Conservation (phyloP, 1,284 basidiomycete genomes). For the Ceratobasidium sp. region DNA sequence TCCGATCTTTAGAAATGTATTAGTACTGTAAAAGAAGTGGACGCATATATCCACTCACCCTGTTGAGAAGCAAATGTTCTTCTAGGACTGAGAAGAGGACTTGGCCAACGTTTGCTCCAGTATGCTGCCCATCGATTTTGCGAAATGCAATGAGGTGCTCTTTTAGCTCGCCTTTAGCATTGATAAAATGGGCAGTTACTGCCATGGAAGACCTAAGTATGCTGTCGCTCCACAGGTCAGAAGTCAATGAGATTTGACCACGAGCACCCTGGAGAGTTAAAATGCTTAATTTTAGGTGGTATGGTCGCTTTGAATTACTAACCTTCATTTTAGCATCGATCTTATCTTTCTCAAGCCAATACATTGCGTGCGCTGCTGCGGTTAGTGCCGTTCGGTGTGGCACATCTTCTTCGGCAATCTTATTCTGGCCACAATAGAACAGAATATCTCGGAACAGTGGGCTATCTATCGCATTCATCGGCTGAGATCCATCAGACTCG, state of each 20-base stretch:
- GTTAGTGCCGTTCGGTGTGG: conserved; percentile 29
- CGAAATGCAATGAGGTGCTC: conserved; percentile 30
- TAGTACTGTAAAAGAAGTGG: too few relatives aligned
- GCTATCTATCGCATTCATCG: too few relatives aligned
- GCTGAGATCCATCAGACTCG: too few relatives aligned
- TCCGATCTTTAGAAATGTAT: conserved; percentile 6
- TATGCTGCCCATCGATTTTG: conserved; percentile 27
- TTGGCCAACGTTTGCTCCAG: conserved; percentile 18
- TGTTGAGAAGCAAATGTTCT: neutral
- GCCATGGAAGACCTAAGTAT: conserved; percentile 27
- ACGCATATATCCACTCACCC: too few relatives aligned
- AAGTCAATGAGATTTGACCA: conserved; percentile 42
- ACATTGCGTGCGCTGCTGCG: neutral
- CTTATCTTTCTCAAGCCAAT: neutral
- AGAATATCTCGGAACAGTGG: too few relatives aligned
- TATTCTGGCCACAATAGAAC: neutral
- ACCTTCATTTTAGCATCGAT: conserved; percentile 10
- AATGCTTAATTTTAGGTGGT: conserved; percentile 1
- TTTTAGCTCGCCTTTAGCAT: neutral
- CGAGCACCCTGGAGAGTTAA: too few relatives aligned
- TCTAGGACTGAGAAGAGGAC: conserved; percentile 5
- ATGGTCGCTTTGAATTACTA: neutral
- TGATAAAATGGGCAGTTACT: conserved; percentile 34
- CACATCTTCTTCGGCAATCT: conserved; percentile 18
- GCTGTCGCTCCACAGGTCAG: conserved; percentile 42